Evolutionary conservation across 202 grass and related monocot species (phyloP).

Genomic region (Miscanthus sacchariflorus): DNA sequence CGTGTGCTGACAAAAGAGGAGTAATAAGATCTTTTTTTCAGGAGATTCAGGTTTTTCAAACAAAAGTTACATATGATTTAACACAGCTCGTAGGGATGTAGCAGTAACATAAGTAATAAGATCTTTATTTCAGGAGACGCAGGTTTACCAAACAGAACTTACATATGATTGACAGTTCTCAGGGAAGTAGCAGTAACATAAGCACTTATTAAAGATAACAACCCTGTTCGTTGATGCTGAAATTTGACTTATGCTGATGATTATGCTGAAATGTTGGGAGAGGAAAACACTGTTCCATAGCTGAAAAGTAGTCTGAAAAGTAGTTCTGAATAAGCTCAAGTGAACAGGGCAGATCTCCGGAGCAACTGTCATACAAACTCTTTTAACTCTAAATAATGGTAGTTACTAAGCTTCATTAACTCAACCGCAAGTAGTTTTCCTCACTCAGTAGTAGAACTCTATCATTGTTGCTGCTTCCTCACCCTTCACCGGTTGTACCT

Average conservation of each 20-base stretch:
- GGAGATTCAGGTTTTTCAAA: not conserved
- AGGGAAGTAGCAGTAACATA: not conserved
- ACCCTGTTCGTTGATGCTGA: no score
- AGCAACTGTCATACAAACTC: conserved; percentile 5
- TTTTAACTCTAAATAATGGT: not conserved
- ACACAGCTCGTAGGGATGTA: not conserved
- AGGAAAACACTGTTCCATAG: no score
- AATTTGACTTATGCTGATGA: no score
- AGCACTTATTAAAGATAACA: no score
- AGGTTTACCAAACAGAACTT: not conserved
- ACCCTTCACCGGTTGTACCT: conserved; percentile 20
- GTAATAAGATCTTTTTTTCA: not conserved
- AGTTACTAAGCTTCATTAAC: conserved; percentile 41
- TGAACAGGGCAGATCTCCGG: no score
- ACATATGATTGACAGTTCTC: not conserved
- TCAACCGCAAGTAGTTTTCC: conserved; percentile 23
- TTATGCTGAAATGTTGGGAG: no score
- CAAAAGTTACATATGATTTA: not conserved
- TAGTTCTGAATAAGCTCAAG: no score
- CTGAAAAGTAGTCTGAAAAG: no score
- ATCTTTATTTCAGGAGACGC: not conserved
- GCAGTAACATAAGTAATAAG: not conserved
- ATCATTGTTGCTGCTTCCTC: conserved; percentile 9
- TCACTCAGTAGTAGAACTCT: conserved; percentile 21
- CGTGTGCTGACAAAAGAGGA: no score